phyloP scores from a whole-genome alignment of 225 moss, liverwort and hornwort species.

The Bryoerythrophyllum caledonicum region DNA sequence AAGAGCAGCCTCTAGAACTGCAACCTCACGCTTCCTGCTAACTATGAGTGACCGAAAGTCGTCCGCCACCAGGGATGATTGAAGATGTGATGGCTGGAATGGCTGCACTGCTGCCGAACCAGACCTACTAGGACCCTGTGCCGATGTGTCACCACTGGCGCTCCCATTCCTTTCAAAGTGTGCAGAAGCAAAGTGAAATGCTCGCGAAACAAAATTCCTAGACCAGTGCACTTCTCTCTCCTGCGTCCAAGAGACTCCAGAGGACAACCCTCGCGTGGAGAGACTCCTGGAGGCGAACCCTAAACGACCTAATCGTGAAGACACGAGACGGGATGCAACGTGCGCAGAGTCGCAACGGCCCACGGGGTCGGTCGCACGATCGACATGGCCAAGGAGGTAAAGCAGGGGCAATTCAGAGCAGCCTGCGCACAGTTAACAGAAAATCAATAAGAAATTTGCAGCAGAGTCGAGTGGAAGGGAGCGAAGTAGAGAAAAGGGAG shows the following conservation, averaged over 20 bases:
- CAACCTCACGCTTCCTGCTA: constrained; percentile 36
- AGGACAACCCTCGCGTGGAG: constrained; percentile 8
- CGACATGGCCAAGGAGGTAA: background rate
- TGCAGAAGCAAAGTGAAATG: constrained; percentile 10
- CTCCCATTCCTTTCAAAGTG: constrained; percentile 20
- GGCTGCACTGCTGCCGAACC: constrained; percentile 9
- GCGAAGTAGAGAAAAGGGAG: background rate
- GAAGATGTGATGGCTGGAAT: constrained; percentile 9
- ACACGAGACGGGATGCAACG: background rate
- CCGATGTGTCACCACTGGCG: background rate
- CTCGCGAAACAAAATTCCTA: background rate
- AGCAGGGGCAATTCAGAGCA: background rate
- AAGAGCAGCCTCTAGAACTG: constrained; percentile 38
- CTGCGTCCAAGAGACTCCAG: background rate
- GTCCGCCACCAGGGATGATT: constrained; percentile 19
- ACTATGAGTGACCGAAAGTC: constrained; percentile 38
- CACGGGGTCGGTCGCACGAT: background rate
- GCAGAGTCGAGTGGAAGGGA: too few species aligned
- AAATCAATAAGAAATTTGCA: background rate
- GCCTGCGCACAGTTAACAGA: background rate
- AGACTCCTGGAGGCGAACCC: background rate
- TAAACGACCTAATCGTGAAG: background rate
- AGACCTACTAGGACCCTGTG: constrained; percentile 11
- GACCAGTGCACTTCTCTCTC: constrained; percentile 2
- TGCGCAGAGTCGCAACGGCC: background rate